These are phyloP conservation scores for Lippia alba DNA, from an alignment of 305 asterid species.

Conservation along the genomic window DNA sequence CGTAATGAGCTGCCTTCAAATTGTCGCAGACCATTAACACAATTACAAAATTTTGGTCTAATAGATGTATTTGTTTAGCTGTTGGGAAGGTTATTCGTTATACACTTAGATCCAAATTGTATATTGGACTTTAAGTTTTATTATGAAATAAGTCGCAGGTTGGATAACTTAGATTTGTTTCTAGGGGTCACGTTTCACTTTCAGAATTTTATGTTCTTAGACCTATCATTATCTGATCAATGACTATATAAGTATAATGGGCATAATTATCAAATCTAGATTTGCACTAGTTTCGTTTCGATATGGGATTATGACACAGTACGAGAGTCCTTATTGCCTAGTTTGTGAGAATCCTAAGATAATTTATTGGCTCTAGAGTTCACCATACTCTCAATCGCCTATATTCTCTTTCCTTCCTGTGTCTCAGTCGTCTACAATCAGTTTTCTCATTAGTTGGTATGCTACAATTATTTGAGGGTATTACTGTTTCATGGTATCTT, in stretches of 20 bases:
- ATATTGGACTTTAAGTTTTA: no score
- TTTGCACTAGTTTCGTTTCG: neutral
- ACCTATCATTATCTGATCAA: neutral
- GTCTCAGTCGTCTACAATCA: neutral
- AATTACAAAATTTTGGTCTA: no score
- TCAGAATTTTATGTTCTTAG: neutral
- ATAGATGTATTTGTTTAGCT: no score
- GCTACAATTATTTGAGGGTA: constrained; percentile 6
- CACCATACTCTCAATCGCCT: neutral
- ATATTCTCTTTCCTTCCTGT: neutral
- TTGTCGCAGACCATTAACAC: no score
- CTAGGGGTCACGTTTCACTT: neutral
- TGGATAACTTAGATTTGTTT: neutral
- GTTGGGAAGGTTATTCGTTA: no score
- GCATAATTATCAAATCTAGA: neutral
- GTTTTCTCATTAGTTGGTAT: neutral
- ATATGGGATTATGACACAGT: neutral
- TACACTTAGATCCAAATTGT: no score
- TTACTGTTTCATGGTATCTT: constrained; percentile 14
- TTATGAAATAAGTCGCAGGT: no score
- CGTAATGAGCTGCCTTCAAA: no score
- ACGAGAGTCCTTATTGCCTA: neutral
- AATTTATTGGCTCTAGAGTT: neutral
- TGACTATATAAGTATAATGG: neutral
- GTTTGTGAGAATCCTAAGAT: neutral